Evolutionary conservation across 805 yeast genomes (phyloP).

Genomic region (Helenozyma baotianmanensis): DNA sequence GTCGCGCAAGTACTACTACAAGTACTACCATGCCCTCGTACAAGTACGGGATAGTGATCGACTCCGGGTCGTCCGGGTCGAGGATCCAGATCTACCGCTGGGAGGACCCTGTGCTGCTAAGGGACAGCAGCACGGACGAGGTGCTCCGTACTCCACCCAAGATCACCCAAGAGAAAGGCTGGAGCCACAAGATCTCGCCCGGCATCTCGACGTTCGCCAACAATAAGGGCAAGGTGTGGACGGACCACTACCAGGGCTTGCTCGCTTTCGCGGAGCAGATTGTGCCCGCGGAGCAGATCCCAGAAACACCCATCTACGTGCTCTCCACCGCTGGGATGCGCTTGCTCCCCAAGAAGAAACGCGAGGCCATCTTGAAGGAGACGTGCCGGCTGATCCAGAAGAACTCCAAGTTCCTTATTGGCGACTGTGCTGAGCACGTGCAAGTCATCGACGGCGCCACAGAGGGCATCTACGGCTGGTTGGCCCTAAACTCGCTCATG

Average conservation of each 20-base stretch:
- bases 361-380: slow-evolving; percentile 48
- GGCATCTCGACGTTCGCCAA: slow-evolving; percentile 68
- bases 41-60: slow-evolving; percentile 82
- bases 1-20: too few relatives aligned
- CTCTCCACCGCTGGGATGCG: slow-evolving; percentile 98
- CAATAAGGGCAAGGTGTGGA: slow-evolving; percentile 57
- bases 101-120: slow-evolving; percentile 43
- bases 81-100: slow-evolving; percentile 80
- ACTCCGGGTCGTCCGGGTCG: slow-evolving; percentile 95
- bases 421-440: slow-evolving; percentile 65
- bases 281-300: slow-evolving; percentile 58
- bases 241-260: slow-evolving; percentile 60
- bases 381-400: slow-evolving; percentile 56
- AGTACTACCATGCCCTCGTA: slow-evolving; percentile 12
- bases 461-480: slow-evolving; percentile 96
- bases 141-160: slow-evolving; percentile 60
- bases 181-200: slow-evolving; percentile 74
- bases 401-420: slow-evolving; percentile 52
- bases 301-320: slow-evolving; percentile 80
- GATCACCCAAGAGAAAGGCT: slow-evolving; percentile 55
- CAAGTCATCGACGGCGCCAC: slow-evolving; percentile 90
- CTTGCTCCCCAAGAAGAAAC: slow-evolving; percentile 53
- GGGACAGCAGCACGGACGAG: slow-evolving; percentile 23
- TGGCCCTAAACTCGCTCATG: slow-evolving; percentile 80
- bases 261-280: slow-evolving; percentile 64